These are phyloP conservation scores for Schwanniomyces polymorphus DNA, from an alignment of 805 yeast genomes.

Conservation along the genomic window DNA sequence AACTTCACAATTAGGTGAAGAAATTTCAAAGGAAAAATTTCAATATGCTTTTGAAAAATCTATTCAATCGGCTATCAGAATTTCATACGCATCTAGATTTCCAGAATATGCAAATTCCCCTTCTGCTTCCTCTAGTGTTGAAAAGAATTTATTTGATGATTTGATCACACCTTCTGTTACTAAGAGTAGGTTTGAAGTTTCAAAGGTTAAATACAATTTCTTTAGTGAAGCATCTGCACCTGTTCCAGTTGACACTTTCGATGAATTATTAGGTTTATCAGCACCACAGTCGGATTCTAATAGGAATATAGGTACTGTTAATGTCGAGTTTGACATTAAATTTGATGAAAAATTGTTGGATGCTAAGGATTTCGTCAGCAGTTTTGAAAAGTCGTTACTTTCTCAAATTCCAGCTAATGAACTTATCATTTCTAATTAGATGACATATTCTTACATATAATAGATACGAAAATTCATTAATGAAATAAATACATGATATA, in stretches of 20 bases:
- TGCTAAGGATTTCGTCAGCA: constrained; percentile 33
- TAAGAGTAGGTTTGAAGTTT: constrained; percentile 34
- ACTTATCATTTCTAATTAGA: constrained; percentile 4
- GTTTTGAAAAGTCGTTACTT: constrained; percentile 33
- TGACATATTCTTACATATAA: neutral
- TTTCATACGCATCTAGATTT: constrained; percentile 31
- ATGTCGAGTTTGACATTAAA: constrained; percentile 34
- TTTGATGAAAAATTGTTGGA: constrained; percentile 31
- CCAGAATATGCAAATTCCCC: constrained; percentile 39
- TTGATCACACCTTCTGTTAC: constrained; percentile 36
- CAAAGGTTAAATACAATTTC: constrained; percentile 24
- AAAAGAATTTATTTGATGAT: constrained; percentile 37
- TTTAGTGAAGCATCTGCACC: constrained; percentile 6
- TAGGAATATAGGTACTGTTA: constrained; percentile 14
- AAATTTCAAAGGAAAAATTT: constrained; percentile 24
- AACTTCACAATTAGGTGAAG: constrained; percentile 25
- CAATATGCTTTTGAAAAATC: constrained; percentile 30
- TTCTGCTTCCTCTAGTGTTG: constrained; percentile 13
- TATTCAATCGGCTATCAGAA: constrained; percentile 26
- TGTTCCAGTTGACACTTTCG: constrained; percentile 19
- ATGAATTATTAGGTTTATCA: constrained; percentile 32
- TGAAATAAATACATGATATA: neutral
- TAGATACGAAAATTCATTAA: neutral
- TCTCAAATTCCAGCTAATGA: constrained; percentile 26
- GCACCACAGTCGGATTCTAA: constrained; percentile 7